Evolutionary conservation across 306 rosid species (phyloP).

Genomic region (Leucaena leucocephala): DNA sequence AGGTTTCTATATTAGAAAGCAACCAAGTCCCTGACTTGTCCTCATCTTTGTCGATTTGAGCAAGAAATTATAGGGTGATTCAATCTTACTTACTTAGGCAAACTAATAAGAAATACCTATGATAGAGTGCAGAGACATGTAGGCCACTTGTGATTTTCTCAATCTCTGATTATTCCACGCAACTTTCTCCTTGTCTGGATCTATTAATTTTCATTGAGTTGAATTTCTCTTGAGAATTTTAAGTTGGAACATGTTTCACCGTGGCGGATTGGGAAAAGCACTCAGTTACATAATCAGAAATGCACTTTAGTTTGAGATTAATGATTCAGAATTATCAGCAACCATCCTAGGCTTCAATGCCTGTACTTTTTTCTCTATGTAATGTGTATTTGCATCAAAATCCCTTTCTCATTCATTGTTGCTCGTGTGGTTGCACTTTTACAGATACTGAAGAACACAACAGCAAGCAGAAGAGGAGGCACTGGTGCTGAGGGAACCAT

Average conservation of each 20-base stretch:
- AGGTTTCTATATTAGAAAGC: not conserved
- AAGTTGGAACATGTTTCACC: not conserved
- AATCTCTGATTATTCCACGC: not conserved
- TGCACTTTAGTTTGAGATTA: not conserved
- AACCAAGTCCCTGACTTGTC: not conserved
- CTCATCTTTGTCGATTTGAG: not conserved
- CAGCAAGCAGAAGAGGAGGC: conserved; percentile 64
- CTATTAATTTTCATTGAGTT: not conserved
- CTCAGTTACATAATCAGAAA: not conserved
- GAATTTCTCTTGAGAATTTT: not conserved
- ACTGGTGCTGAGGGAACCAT: conserved; percentile 24
- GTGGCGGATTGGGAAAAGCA: not conserved
- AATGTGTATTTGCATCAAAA: too few relatives aligned
- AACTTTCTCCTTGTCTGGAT: not conserved
- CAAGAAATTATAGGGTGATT: not conserved
- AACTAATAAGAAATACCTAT: not conserved
- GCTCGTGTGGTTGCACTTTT: conserved; percentile 5
- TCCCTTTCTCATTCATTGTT: not conserved
- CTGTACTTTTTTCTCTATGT: not conserved
- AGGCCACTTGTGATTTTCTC: not conserved
- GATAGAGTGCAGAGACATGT: not conserved
- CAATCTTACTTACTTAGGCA: not conserved
- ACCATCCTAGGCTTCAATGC: not conserved
- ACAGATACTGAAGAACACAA: conserved; percentile 83
- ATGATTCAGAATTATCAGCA: not conserved